Base-by-base conservation (phyloP, 2,329 filamentous ascomycete species). In the Metarhizium rileyi region DNA sequence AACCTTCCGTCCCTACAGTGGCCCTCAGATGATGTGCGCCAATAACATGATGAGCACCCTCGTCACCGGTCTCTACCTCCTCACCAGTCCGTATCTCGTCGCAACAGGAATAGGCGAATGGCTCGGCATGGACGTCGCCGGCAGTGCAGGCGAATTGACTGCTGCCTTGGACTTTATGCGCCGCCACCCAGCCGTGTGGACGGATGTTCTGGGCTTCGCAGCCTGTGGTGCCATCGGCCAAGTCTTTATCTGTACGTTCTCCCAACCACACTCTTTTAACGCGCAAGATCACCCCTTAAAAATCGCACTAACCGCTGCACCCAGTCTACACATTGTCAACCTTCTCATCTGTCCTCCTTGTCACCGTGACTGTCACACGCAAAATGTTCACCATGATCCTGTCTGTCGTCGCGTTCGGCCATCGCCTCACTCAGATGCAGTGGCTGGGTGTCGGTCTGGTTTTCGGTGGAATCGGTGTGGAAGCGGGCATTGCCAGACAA, bases 351-450 rank as follows among this genome's bases (percentile, higher is more conserved):
- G 79, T 98, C 45, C 77, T 97, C 47, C 81, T 98, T 46, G 91
- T 97, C 41, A 97, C 93, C 4, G 90, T 98, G 3, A 98, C 90
- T 2, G 93, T 98, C 43, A 98, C 93, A 43, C 80, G 93, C 63
- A 98, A 98, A 74, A 98, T 98, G 93, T 80, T 97, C 66, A 97
- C 91, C 57, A 98, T 98, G 93, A 88, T 97, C 52, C 76, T 97
- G 47, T 95, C 89, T 48, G 93, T 98, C 26, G 74, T 97, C 53
- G 90, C 89, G 70, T 98, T 97, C 65, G 93, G 93, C 26, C 93
- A 98, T 67, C 80, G 78, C 55, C 77, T 98, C 45, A 86, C 81
- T 26, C 70, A 74, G n/a, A 94, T 91, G 77, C 93, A 98, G 71
- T 95, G 90, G 87, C 72, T 94, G 6, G 93, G 93, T 55, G 90